Conservation (phyloP, 2,329 filamentous ascomycete species). For the Phoma sp. region DNA sequence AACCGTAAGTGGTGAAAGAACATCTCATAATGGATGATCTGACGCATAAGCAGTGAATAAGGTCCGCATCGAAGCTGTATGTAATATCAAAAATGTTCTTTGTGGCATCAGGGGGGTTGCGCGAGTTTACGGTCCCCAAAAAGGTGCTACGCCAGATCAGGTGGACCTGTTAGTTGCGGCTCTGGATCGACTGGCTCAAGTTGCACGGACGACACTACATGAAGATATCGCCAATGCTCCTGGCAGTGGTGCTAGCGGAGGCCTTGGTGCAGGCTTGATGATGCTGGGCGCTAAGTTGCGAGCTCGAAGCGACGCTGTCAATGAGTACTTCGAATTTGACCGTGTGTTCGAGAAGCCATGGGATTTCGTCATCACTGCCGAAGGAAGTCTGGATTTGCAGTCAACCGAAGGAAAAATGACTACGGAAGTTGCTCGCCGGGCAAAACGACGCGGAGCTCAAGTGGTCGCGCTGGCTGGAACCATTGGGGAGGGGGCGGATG, state of each 20-base stretch:
- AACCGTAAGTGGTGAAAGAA: conserved; percentile 20
- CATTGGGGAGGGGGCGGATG: conserved; percentile 38
- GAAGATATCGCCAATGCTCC: conserved; percentile 49
- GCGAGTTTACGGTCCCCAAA: conserved; percentile 59
- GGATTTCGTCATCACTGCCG: conserved; percentile 60
- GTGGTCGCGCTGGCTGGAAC: conserved; percentile 51
- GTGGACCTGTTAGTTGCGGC: conserved; percentile 52
- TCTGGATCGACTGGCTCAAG: conserved; percentile 52
- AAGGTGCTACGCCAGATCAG: conserved; percentile 55
- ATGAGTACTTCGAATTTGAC: conserved; percentile 58
- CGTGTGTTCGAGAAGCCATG: conserved; percentile 53
- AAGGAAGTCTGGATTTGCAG: conserved; percentile 60
- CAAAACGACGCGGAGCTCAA: conserved; percentile 53
- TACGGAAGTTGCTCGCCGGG: conserved; percentile 58
- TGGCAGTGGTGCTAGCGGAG: conserved; percentile 60
- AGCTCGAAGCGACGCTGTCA: conserved; percentile 58
- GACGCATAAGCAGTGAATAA: conserved; percentile 23
- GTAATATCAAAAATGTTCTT: conserved; percentile 60
- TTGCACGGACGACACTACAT: conserved; percentile 44
- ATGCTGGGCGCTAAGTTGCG: conserved; percentile 55
- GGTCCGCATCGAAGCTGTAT: conserved; percentile 56
- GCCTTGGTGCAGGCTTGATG: conserved; percentile 58
- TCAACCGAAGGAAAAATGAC: conserved; percentile 61
- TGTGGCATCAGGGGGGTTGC: conserved; percentile 58
- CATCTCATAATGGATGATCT: background rate